Percentiles rank a stretch among this genome's conserved stretches.
Conservation (phyloP, 2,329 filamentous ascomycete species). For the Myriosclerotinia scirpicola region DNA sequence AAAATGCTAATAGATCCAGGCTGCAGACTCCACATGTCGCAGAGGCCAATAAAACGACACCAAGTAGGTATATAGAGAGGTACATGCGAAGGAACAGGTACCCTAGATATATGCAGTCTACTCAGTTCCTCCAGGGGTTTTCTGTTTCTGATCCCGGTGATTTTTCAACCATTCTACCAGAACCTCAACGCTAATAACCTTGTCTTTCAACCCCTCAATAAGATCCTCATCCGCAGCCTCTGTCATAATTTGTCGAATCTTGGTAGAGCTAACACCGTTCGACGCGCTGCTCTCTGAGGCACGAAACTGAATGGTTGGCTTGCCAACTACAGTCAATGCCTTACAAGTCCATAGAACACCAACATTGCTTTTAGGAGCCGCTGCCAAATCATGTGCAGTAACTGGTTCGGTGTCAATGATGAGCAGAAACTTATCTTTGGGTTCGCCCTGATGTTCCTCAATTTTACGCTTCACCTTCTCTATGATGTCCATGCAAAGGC, state of each 20-base stretch:
- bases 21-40: too few species aligned
- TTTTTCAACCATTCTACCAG: not conserved
- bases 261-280: slow-evolving; percentile 11
- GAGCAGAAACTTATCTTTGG: not conserved
- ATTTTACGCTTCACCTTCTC: not conserved
- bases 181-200: not conserved
- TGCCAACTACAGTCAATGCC: not conserved
- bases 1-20: too few species aligned
- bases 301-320: not conserved
- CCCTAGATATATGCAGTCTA: too few species aligned
- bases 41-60: too few species aligned
- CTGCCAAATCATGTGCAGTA: not conserved
- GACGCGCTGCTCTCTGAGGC: not conserved
- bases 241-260: slow-evolving; percentile 9
- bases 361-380: too few species aligned
- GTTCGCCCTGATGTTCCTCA: not conserved
- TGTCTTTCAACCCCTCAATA: slow-evolving; percentile 2
- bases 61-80: too few species aligned
- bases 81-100: too few species aligned
- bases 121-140: not conserved
- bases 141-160: not conserved
- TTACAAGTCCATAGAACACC: not conserved
- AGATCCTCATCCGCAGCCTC: not conserved
- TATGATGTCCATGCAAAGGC: not conserved
- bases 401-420: not conserved